These are phyloP conservation scores for Tremella fuciformis DNA, from an alignment of 768 basidiomycete species.

Conservation along the genomic window DNA sequence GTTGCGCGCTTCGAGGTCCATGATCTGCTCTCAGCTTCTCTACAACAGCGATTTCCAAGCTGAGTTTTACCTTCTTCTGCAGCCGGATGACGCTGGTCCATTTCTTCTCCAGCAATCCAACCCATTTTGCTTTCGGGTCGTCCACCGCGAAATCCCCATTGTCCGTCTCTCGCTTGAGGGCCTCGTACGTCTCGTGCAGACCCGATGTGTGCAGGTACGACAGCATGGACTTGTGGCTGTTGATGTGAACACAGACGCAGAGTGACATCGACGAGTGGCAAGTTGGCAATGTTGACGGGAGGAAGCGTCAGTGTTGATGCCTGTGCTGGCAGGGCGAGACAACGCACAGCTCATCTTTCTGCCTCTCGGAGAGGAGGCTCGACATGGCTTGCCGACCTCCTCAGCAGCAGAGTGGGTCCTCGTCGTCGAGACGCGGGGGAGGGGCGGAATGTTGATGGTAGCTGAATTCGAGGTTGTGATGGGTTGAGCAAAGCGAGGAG, in stretches of 20 bases:
- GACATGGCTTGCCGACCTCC: constrained; percentile 31
- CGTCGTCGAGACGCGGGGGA: constrained; percentile 1
- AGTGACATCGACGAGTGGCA: not conserved
- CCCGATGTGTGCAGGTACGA: constrained; percentile 47
- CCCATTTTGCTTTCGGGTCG: constrained; percentile 81
- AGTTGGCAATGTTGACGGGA: not conserved
- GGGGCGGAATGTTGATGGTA: not conserved
- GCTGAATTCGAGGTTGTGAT: too few relatives aligned
- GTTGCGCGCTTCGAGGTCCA: constrained; percentile 83
- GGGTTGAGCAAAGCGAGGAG: too few relatives aligned
- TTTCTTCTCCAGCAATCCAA: constrained; percentile 90
- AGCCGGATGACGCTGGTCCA: constrained; percentile 94
- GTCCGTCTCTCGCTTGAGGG: constrained; percentile 48
- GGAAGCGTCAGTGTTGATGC: not conserved
- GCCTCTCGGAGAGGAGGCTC: constrained; percentile 48
- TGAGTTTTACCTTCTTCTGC: constrained; percentile 76
- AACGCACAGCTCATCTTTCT: constrained; percentile 52
- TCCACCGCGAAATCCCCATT: constrained; percentile 46
- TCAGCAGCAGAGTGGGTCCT: not conserved
- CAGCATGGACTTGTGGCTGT: constrained; percentile 48
- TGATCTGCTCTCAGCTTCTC: constrained; percentile 61
- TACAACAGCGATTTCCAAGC: constrained; percentile 8
- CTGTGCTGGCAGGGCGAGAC: too few relatives aligned
- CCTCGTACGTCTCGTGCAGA: constrained; percentile 42
- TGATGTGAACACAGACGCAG: not conserved